phyloP scores from a whole-genome alignment of 306 rosid species.

The Arachis stenosperma region DNA sequence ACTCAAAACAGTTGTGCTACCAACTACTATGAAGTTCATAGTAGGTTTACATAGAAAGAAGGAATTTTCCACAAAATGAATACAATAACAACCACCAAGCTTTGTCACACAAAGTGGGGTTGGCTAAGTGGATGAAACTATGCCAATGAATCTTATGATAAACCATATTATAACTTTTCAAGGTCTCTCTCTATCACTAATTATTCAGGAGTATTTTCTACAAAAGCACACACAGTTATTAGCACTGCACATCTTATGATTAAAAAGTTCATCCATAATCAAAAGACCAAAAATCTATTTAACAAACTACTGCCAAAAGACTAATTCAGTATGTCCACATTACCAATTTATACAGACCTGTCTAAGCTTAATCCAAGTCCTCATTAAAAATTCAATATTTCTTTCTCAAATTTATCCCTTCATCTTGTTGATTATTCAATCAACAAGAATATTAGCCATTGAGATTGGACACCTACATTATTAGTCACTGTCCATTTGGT shows the following conservation, averaged over 20 bases:
- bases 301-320: constrained; percentile 29
- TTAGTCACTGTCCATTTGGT: constrained; percentile 23
- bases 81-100: neutral
- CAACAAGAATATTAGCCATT: constrained; percentile 14
- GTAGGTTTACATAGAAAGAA: constrained; percentile 14
- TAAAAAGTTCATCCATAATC: constrained; percentile 32
- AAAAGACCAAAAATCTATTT: constrained; percentile 13
- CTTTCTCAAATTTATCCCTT: constrained; percentile 28
- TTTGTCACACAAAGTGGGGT: neutral
- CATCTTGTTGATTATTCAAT: constrained; percentile 27
- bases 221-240: constrained; percentile 1
- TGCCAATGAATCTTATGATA: neutral
- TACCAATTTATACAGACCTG: constrained; percentile 33
- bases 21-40: constrained; percentile 19
- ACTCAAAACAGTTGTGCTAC: constrained; percentile 13
- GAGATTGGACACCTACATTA: constrained; percentile 31
- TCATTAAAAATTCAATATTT: constrained; percentile 6
- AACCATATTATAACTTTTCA: neutral
- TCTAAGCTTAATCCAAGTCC: constrained; percentile 15
- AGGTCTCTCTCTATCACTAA: neutral
- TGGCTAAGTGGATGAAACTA: neutral
- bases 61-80: neutral
- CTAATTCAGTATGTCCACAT: neutral
- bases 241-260: neutral
- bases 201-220: neutral